Conservation (phyloP, 1,284 basidiomycete genomes). For the Pseudomicrostroma phylloplanum region DNA sequence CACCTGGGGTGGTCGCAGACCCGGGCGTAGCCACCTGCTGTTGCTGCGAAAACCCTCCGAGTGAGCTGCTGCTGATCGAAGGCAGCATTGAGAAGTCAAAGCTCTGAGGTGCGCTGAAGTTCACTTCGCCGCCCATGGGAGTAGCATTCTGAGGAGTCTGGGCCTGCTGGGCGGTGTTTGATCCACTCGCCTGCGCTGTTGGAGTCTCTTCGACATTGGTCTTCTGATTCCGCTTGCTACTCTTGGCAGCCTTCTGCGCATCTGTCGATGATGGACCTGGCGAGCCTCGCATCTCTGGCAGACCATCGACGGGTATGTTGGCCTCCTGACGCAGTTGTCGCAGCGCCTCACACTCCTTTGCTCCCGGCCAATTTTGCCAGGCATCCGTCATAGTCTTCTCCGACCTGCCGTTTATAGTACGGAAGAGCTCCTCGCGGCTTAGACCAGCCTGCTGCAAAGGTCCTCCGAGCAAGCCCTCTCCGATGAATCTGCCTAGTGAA, state of each 20-base stretch:
- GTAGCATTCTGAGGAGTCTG: no score
- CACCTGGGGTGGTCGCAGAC: background rate
- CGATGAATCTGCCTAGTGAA: conserved; percentile 35
- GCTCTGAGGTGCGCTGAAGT: no score
- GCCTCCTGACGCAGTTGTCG: conserved; percentile 33
- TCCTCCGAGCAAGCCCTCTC: conserved; percentile 29
- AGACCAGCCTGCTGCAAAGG: conserved; percentile 28
- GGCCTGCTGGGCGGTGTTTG: no score
- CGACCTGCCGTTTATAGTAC: conserved; percentile 23
- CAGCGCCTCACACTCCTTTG: conserved; percentile 34
- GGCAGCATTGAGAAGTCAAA: no score
- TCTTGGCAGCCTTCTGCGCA: background rate
- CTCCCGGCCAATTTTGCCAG: conserved; percentile 41
- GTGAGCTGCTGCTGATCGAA: no score
- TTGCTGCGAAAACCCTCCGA: no score
- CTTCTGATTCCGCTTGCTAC: no score
- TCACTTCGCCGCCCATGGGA: no score
- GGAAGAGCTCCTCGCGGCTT: conserved; percentile 25
- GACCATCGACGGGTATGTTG: conserved; percentile 39
- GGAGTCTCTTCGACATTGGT: no score
- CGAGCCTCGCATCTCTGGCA: conserved; percentile 24
- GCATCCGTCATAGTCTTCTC: conserved; percentile 40
- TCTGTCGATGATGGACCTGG: background rate
- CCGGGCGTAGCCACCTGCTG: background rate
- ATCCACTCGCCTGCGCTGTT: no score